Base-by-base conservation (phyloP, 2,329 filamentous ascomycete genomes). In the Penicillium sclerotigenum region DNA sequence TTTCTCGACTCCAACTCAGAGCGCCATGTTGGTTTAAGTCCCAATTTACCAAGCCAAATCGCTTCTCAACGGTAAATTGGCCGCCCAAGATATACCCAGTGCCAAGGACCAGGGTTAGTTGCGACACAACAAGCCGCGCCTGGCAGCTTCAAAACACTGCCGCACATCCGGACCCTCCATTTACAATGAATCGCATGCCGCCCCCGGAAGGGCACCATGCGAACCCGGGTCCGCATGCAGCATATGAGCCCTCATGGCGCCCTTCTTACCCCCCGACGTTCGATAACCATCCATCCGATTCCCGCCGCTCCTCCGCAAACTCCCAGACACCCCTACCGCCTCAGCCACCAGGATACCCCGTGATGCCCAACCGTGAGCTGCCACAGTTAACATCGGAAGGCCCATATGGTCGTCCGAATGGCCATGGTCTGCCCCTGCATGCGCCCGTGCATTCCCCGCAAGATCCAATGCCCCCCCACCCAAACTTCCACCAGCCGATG, bases 161-260 rank as follows among this genome's bases (percentile, higher is more conserved):
- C 45, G 16, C 29, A 26, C 7, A 22, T 5, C 45, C 13, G n/a
- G 34, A 26, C 33, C 42, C 34, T 26, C 20, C 13, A 37, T 24
- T 48, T 20, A 56, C 60, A 34, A 68, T 69, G 68, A 70, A 68
- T 62, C 70, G 67, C 49, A 68, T 69, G 52, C 70, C 69, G 18
- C 68, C 63, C 24, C 61, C 66, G 40, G 71, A 73, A 43, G 66
- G 59, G 48, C 64, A 63, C 43, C 69, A 69, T 57, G 60, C 58
- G 48, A 65, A 67, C 34, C 64, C 69, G 20, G 55, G 58, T 41
- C 58, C 65, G 50, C 68, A 72, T 56, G 56, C 56, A 10, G 24
- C 66, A 37, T 72, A 72, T 43, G 72, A 73, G 26, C 64, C 64
- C 42, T 56, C 63, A 51, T 74, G 71, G 70, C 70, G 69, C 31